Conservation (phyloP, 345 rosid genomes). For the Syzygium oleosum region DNA sequence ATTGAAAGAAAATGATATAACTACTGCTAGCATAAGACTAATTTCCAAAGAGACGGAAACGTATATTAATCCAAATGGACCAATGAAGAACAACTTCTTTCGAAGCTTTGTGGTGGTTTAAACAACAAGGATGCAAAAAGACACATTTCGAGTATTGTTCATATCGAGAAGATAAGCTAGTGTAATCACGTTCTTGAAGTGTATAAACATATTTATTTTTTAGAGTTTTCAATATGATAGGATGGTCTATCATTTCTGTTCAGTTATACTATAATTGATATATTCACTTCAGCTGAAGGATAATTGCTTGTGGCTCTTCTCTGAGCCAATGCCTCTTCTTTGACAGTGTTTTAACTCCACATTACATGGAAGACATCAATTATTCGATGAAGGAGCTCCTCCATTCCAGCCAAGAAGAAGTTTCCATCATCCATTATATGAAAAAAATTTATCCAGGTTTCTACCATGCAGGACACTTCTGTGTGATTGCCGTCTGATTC, state of each 20-base stretch:
- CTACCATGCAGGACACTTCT: not conserved
- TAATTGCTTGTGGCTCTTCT: not conserved
- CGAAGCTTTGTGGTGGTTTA: not conserved
- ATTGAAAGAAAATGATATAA: not conserved
- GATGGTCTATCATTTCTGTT: not conserved
- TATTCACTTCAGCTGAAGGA: not conserved
- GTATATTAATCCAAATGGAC: not conserved
- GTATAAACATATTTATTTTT: not conserved
- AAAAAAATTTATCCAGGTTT: conserved; percentile 79
- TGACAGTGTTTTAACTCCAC: conserved; percentile 84
- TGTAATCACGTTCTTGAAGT: not conserved
- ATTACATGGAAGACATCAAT: conserved; percentile 78
- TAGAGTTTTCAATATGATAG: not conserved
- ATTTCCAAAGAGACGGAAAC: not conserved
- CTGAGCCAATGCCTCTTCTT: conserved; percentile 12
- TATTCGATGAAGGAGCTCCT: conserved; percentile 69
- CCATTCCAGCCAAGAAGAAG: conserved; percentile 54
- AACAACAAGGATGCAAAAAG: not conserved
- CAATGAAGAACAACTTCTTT: not conserved
- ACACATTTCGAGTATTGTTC: not conserved
- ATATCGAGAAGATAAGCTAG: not conserved
- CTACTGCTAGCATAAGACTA: not conserved
- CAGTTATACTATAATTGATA: not conserved
- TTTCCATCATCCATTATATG: conserved; percentile 84
- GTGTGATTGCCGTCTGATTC: not conserved